Evolutionary conservation across 192 early-diverging fungal genomes (phyloP).

Genomic region (Oehlia diaphana): DNA sequence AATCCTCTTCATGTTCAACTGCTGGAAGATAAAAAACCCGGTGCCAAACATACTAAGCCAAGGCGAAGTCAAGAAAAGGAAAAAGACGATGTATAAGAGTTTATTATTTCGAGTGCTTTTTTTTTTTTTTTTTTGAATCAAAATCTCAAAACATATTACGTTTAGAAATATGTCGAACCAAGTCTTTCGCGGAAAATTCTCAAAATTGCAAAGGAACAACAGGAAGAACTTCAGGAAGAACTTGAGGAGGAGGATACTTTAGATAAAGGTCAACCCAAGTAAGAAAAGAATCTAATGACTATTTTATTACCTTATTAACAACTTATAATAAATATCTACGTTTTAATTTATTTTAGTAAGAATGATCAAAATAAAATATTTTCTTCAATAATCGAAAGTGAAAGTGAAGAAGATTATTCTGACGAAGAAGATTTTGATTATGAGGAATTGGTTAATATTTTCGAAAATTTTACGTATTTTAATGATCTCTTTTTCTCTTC

Average conservation of each 20-base stretch:
- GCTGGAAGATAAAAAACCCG: constrained; percentile 49
- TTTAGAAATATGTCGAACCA: constrained; percentile 74
- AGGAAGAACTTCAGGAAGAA: constrained; percentile 91
- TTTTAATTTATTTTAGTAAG: constrained; percentile 4
- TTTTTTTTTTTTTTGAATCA: background rate
- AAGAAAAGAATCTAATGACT: background rate
- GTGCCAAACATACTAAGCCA: constrained; percentile 51
- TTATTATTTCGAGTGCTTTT: background rate
- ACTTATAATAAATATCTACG: constrained; percentile 29
- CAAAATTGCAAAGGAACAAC: constrained; percentile 85
- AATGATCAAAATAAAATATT: constrained; percentile 29
- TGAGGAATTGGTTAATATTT: constrained; percentile 53
- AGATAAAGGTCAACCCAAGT: background rate
- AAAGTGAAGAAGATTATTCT: constrained; percentile 60
- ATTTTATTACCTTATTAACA: background rate
- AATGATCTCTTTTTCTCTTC: background rate
- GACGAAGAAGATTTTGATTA: constrained; percentile 69
- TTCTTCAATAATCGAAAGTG: constrained; percentile 48
- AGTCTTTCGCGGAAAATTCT: constrained; percentile 91
- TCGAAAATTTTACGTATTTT: constrained; percentile 28
- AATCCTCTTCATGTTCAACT: constrained; percentile 86
- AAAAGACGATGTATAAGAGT: constrained; percentile 49
- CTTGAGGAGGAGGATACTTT: constrained; percentile 52
- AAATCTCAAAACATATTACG: no score
- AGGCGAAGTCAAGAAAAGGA: constrained; percentile 59